Base-by-base conservation (phyloP, 495 filamentous ascomycete genomes). In the Beverwykella pulmonaria region DNA sequence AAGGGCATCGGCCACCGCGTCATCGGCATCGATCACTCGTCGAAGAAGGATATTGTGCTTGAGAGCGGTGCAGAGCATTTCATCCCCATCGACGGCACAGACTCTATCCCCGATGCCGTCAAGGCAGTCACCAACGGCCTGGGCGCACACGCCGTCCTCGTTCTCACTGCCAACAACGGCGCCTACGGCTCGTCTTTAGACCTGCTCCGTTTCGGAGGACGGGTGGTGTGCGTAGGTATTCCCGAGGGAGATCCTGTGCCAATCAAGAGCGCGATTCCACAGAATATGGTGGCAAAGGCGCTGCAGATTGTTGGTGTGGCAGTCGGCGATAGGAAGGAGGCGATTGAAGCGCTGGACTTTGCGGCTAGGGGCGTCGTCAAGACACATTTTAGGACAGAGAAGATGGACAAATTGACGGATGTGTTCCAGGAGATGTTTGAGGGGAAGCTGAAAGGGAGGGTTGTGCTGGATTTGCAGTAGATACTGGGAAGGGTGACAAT, bases 11-110 rank as follows among this genome's bases (percentile, higher is more conserved):
- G 82, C 2, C 74, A 86, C 19, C 82, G 89, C 20, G 86, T 90
- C 27, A 87, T 91, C 59, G 87, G 86, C 25, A 83, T 91, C 72
- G 89, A 91, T 75, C 78, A 82, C 69, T 83, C 85, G 52, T 81
- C 78, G 58, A 91, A 91, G 71, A 81, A 84, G 61, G 75, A 82
- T 1, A 68, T 88, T n/a, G 82, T 86, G 27, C 79, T 81, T 22
- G 79, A 80, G 0, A 85, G 78, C 34, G 89, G 89, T 1, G 88
- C 88, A 1, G 88, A 91, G 74, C 79, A 83, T 60, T 91, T 91
- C 73, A 78, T 92, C 59, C 87, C 88, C 61, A 74, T 87, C 53
- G 85, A 83, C n/a, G 79, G 84, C 61, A 77, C 79, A 7, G 75
- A 72, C 17, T 79, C 75, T 0, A 76, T 88, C 29, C 75, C 80